Conservation (phyloP, 148 eudicot genomes). For the Spergularia bocconei region DNA sequence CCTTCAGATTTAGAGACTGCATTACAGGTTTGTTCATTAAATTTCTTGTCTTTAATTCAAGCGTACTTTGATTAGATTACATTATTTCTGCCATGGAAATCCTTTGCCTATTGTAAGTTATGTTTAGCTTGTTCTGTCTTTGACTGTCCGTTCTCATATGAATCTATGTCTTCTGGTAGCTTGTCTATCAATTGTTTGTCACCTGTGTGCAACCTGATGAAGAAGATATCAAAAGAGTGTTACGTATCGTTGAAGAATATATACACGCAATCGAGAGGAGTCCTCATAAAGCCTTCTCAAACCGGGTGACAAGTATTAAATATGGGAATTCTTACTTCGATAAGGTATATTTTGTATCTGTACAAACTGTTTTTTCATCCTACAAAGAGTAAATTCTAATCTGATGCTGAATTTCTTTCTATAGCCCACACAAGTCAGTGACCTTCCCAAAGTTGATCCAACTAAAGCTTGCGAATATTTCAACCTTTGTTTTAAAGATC, state of each 20-base stretch:
- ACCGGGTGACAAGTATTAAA: slow-evolving; percentile 71
- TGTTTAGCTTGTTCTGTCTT: neutral
- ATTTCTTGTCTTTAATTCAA: no score
- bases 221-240: slow-evolving; percentile 69
- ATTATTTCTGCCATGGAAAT: no score
- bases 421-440: slow-evolving; percentile 68
- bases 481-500: slow-evolving; percentile 68
- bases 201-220: slow-evolving; percentile 62
- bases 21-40: slow-evolving; percentile 53
- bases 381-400: neutral
- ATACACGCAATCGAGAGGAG: slow-evolving; percentile 77
- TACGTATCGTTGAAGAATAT: slow-evolving; percentile 65
- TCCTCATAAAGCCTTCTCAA: slow-evolving; percentile 67
- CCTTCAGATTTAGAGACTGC: slow-evolving; percentile 92
- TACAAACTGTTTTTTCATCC: neutral
- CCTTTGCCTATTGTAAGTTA: neutral
- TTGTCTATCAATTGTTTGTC: slow-evolving; percentile 76
- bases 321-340: slow-evolving; percentile 77
- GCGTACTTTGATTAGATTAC: no score
- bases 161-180: slow-evolving; percentile 35
- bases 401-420: slow-evolving; percentile 21
- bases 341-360: slow-evolving; percentile 37
- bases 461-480: slow-evolving; percentile 59
- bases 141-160: neutral
- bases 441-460: slow-evolving; percentile 72